Evolutionary conservation across 495 filamentous ascomycete species (phyloP).

Genomic region (Diplogelasinospora grovesii): DNA sequence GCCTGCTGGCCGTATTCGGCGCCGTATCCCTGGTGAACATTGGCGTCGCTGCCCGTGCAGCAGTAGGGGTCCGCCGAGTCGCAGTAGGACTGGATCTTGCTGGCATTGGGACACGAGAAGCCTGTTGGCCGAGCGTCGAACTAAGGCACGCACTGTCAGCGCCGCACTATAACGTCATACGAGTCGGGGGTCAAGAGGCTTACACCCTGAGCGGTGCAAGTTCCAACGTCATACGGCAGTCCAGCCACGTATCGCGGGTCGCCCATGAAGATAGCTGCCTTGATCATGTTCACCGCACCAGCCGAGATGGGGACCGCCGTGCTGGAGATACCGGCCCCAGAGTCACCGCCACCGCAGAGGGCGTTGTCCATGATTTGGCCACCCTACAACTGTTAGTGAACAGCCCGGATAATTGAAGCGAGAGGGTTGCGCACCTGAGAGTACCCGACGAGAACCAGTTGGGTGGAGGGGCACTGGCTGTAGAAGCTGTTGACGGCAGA

Average conservation of each 20-base stretch:
- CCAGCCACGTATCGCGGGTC: slow-evolving; percentile 49
- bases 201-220: slow-evolving; percentile 52
- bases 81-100: slow-evolving; percentile 55
- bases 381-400: slow-evolving; percentile 34
- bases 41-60: slow-evolving; percentile 53
- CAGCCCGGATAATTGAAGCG: too few species aligned
- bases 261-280: slow-evolving; percentile 58
- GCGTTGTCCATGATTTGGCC: slow-evolving; percentile 60
- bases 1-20: slow-evolving; percentile 52
- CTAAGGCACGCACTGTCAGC: slow-evolving; percentile 14
- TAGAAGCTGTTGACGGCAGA: slow-evolving; percentile 49
- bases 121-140: slow-evolving; percentile 52
- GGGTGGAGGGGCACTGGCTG: slow-evolving; percentile 44
- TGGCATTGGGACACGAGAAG: slow-evolving; percentile 42
- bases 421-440: slow-evolving; percentile 40
- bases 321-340: slow-evolving; percentile 13
- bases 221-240: slow-evolving; percentile 55
- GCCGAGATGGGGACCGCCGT: slow-evolving; percentile 36
- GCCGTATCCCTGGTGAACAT: slow-evolving; percentile 53
- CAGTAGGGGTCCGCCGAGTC: slow-evolving; percentile 58
- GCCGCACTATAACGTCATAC: background rate
- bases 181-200: slow-evolving; percentile 16
- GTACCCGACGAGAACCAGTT: slow-evolving; percentile 58
- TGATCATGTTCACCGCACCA: slow-evolving; percentile 34
- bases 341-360: slow-evolving; percentile 51